Conservation (phyloP, 192 early-diverging fungal species). For the Entrophospora sp. region DNA sequence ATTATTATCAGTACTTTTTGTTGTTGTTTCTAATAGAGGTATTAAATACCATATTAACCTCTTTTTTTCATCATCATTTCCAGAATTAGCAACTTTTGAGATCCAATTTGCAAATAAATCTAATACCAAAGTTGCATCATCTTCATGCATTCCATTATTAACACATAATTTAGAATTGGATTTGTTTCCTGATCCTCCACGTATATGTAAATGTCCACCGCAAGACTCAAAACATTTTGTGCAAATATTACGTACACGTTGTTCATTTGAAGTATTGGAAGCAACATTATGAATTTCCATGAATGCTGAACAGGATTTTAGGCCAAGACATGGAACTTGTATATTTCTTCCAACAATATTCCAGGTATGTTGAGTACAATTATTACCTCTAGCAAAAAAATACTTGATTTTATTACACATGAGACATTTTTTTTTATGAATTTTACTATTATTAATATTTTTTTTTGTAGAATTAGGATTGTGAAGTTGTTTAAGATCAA, state of each 20-base stretch:
- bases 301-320: not conserved
- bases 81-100: not conserved
- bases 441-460: not conserved
- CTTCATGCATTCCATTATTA: not conserved
- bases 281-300: not conserved
- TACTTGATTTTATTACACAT: not conserved
- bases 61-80: not conserved
- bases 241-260: not conserved
- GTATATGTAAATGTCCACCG: too few species aligned
- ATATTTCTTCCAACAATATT: not conserved
- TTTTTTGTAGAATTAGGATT: not conserved
- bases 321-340: not conserved
- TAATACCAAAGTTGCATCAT: not conserved
- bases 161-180: not conserved
- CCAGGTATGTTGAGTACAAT: not conserved
- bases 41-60: not conserved
- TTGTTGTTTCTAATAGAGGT: not conserved
- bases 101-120: not conserved
- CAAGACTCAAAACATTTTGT: too few species aligned
- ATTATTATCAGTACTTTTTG: not conserved
- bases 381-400: not conserved
- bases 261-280: not conserved
- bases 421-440: not conserved
- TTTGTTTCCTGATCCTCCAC: too few species aligned
- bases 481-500: not conserved